Evolutionary conservation across 2,329 filamentous ascomycete species (phyloP).

Genomic region (Fusarium buharicum): DNA sequence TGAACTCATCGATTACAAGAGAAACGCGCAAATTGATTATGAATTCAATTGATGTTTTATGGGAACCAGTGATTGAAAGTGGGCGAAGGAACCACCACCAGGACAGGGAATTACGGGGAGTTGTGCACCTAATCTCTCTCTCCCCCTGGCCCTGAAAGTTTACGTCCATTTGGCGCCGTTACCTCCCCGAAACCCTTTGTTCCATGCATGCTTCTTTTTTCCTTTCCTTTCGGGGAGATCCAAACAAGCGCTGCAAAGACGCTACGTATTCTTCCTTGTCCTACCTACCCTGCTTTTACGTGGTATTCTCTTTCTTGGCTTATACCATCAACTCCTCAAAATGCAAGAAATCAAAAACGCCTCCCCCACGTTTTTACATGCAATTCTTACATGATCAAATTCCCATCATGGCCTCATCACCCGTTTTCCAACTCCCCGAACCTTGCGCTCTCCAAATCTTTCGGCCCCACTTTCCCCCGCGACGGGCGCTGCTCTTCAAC

Average conservation of each 20-base stretch:
- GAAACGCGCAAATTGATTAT: conserved; percentile 1
- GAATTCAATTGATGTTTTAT: not conserved
- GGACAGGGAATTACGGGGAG: conserved; percentile 29
- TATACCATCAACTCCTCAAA: too few species aligned
- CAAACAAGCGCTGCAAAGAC: not conserved
- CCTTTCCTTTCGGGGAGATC: conserved; percentile 30
- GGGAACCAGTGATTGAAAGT: not conserved
- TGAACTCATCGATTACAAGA: conserved; percentile 10
- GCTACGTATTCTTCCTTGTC: too few species aligned
- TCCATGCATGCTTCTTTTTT: conserved; percentile 24
- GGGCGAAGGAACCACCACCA: conserved; percentile 1
- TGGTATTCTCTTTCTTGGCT: too few species aligned
- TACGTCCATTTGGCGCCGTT: not conserved
- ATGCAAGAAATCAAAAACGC: too few species aligned
- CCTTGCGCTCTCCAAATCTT: not conserved
- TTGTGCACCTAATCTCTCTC: conserved; percentile 1
- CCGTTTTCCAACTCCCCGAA: conserved; percentile 33
- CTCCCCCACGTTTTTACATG: not conserved
- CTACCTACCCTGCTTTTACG: too few species aligned
- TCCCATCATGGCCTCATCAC: conserved; percentile 30
- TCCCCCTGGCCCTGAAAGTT: not conserved
- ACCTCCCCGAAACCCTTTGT: conserved; percentile 9
- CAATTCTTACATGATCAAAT: conserved; percentile 3
- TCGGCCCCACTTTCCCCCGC: conserved; percentile 27
- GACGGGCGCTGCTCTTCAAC: conserved; percentile 15